Conservation (phyloP, 108 stramenopile species). For the Conticribra guillardii region DNA sequence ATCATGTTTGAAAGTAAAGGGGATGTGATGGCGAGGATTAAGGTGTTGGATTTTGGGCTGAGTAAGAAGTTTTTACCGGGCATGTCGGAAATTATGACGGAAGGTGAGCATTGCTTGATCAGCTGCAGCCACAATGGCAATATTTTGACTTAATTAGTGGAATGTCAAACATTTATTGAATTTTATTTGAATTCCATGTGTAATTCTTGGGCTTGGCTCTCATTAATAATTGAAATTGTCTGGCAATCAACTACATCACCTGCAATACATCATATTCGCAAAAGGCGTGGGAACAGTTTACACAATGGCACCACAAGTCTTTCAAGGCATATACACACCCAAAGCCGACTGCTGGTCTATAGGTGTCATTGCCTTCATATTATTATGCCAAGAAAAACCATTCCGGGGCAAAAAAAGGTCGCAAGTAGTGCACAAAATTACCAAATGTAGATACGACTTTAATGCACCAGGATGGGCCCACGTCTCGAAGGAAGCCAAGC, state of each 20-base stretch:
- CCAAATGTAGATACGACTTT: conserved; percentile 63
- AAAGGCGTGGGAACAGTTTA: conserved; percentile 79
- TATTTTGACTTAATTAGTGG: too few species aligned
- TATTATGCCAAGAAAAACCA: conserved; percentile 66
- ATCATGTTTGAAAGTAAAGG: conserved; percentile 75
- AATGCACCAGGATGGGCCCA: conserved; percentile 56
- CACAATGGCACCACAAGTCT: conserved; percentile 82
- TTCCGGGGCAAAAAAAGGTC: conserved; percentile 52
- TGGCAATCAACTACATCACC: too few species aligned
- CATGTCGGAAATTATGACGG: conserved; percentile 45
- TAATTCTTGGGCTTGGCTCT: too few species aligned
- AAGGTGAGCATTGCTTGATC: conserved; percentile 16
- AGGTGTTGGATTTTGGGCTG: conserved; percentile 94
- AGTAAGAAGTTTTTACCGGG: conserved; percentile 65
- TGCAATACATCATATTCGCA: too few species aligned
- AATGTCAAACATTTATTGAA: too few species aligned
- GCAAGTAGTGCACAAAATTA: conserved; percentile 61
- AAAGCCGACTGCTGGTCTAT: conserved; percentile 56
- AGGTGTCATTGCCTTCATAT: conserved; percentile 68
- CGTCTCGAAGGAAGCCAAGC: conserved; percentile 64
- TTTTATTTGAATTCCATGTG: too few species aligned
- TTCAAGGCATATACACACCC: conserved; percentile 71
- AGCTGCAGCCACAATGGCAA: too few species aligned
- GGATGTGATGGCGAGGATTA: conserved; percentile 57
- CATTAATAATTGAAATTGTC: too few species aligned